Conservation (phyloP, 2,329 filamentous ascomycete species). For the Cryphonectria carpinicola region DNA sequence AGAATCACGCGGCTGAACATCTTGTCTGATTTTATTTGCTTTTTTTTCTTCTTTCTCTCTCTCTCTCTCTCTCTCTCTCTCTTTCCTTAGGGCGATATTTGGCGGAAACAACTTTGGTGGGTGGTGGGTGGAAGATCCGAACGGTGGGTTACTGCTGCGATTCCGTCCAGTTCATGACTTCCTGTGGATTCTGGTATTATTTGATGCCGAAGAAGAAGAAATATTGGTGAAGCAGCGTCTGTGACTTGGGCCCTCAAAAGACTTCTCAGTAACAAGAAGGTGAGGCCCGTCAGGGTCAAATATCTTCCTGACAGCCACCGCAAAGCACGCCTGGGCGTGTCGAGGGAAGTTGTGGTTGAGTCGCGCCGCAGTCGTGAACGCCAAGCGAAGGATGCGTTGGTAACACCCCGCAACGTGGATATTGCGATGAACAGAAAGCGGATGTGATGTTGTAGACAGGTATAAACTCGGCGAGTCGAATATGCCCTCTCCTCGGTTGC, state of each 20-base stretch:
- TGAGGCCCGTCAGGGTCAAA: conserved; percentile 2
- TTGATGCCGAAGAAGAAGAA: not conserved
- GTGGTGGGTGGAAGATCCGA: conserved; percentile 17
- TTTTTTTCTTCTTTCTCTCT: not conserved
- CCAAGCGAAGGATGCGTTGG: conserved; percentile 5
- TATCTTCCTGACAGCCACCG: not conserved
- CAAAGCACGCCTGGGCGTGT: not conserved
- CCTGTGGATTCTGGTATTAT: not conserved
- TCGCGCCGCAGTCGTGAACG: conserved; percentile 3
- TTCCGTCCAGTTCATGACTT: conserved; percentile 18
- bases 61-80: too few species aligned
- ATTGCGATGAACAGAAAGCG: conserved; percentile 5
- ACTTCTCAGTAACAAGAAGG: not conserved
- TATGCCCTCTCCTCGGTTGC: conserved; percentile 9
- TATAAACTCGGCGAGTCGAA: conserved; percentile 10
- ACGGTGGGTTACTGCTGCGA: conserved; percentile 16
- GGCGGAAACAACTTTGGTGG: not conserved
- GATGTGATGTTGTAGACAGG: conserved; percentile 6
- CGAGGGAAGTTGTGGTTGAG: conserved; percentile 2
- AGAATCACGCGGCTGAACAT: conserved; percentile 29
- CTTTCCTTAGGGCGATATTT: not conserved
- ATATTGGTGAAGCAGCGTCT: not conserved
- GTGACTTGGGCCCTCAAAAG: not conserved
- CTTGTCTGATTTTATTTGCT: conserved; percentile 2
- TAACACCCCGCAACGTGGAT: conserved; percentile 18